phyloP scores from a whole-genome alignment of 345 rosid genomes.

The Gossypium anomalum region DNA sequence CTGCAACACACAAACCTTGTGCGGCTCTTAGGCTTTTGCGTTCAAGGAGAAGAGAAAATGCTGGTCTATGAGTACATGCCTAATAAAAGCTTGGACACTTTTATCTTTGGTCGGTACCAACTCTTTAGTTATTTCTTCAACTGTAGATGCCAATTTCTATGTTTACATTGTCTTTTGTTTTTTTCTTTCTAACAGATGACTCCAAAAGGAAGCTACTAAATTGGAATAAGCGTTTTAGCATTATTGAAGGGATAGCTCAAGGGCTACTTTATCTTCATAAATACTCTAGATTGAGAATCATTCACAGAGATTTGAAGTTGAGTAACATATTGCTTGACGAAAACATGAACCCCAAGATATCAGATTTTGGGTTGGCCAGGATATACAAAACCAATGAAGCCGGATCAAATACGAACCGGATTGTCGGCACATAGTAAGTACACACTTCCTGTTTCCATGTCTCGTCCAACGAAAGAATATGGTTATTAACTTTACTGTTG shows the following conservation, averaged over 20 bases:
- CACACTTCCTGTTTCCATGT: neutral
- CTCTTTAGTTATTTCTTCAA: neutral
- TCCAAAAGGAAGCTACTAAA: neutral
- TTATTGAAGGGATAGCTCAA: constrained; percentile 13
- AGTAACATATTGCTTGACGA: constrained; percentile 4
- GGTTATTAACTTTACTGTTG: neutral
- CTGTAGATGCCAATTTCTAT: neutral
- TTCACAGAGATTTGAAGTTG: constrained; percentile 8
- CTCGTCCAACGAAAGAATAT: neutral
- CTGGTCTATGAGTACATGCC: constrained; percentile 6
- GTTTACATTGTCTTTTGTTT: neutral
- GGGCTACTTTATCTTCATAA: constrained; percentile 10
- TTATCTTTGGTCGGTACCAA: neutral
- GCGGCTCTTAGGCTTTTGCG: constrained; percentile 7
- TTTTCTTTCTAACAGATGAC: neutral
- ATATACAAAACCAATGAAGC: constrained; percentile 6
- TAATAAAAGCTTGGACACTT: constrained; percentile 6
- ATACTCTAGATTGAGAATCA: neutral
- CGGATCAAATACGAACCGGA: neutral
- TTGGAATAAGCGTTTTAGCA: neutral
- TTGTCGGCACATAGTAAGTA: constrained; percentile 2
- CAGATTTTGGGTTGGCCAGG: constrained; percentile 6
- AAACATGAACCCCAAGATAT: constrained; percentile 8
- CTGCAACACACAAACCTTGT: constrained; percentile 8
- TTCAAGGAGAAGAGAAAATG: constrained; percentile 10